Evolutionary conservation across 2,329 filamentous ascomycete genomes (phyloP), one percentile per base, ranked within the genome.

Genomic region (Fusarium verrucosum): DNA sequence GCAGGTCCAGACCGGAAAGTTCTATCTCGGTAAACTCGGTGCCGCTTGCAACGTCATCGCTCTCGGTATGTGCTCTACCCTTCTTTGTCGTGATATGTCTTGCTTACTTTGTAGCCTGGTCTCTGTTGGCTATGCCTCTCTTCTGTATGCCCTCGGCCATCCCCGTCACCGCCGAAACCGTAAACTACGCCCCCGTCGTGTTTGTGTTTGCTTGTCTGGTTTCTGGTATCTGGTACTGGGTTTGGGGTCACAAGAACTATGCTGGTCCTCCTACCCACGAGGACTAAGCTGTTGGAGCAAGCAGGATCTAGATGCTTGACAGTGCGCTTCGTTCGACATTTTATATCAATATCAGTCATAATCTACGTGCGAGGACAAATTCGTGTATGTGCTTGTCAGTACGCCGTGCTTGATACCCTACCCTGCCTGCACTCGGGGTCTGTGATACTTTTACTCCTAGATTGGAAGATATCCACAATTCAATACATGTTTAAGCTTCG

Each of bases 111-210:
- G 50, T 66, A 88, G 85, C 78, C 49, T 92, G 89, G 89, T 89
- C 87, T 51, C 68, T 82, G 14, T 82, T 92, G 50, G 89, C 88
- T 32, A 85, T 92, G 49, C 89, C 89, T 2, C 83, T 92, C 16
- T 92, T 92, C 81, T 92, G 87, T 76, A 90, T 91, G 87, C 89
- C 89, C 1, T 83, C 86, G 0, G 76, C 77, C 38, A 78, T 90
- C n/a, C 87, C 87, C 7, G 87, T 90, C 35, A 83, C 82, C 1
- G 76, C 72, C 26, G 73, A 77, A 17, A 82, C 80, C 35, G 89
- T 92, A 81, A 92, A 92, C 81, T 92, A 91, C 75, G 89, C 89
- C 2, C 87, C 87, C 14, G 89, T 88, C 30, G 89, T 92, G n/a
- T 91, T 92, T 68, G 84, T 89, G 23, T 87, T 81, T 7, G 89